Evolutionary conservation across 805 yeast genomes (phyloP).

Genomic region (Pichia phayaonensis): DNA sequence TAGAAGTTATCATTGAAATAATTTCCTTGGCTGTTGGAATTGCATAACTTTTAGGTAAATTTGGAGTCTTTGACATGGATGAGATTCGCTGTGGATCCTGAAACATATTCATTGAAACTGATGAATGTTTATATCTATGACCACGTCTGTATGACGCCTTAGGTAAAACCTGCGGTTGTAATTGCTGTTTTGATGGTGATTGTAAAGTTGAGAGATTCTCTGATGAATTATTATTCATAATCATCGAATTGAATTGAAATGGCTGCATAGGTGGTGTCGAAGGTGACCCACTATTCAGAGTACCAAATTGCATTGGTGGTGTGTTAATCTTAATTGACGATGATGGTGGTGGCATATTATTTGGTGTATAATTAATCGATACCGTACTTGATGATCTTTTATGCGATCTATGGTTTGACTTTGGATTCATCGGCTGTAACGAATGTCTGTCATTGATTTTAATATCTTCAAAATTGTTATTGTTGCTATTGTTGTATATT

Average conservation of each 20-base stretch:
- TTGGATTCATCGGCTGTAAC: slow-evolving; percentile 10
- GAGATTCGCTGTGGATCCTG: slow-evolving; percentile 61
- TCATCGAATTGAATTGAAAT: slow-evolving; percentile 56
- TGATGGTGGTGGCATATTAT: slow-evolving; percentile 12
- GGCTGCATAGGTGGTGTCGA: slow-evolving; percentile 33
- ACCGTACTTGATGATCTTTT: slow-evolving; percentile 14
- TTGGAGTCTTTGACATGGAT: slow-evolving; percentile 55
- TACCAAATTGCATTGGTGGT: slow-evolving; percentile 15
- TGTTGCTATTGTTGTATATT: slow-evolving; percentile 7
- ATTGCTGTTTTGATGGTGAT: background rate
- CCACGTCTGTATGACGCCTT: slow-evolving; percentile 80
- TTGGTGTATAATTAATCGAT: slow-evolving; percentile 17
- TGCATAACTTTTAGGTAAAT: slow-evolving; percentile 58
- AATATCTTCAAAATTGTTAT: background rate
- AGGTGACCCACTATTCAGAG: slow-evolving; percentile 20
- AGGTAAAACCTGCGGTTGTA: slow-evolving; percentile 15
- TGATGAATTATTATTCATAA: slow-evolving; percentile 23
- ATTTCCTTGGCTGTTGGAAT: slow-evolving; percentile 68
- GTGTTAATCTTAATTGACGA: slow-evolving; percentile 21
- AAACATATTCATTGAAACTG: slow-evolving; percentile 91
- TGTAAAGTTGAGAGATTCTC: background rate
- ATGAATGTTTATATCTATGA: slow-evolving; percentile 91
- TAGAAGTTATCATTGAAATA: slow-evolving; percentile 45
- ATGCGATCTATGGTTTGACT: slow-evolving; percentile 5
- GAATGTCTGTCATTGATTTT: slow-evolving; percentile 13